phyloP scores from a whole-genome alignment of 345 rosid genomes.

The Melaleuca alternifolia region DNA sequence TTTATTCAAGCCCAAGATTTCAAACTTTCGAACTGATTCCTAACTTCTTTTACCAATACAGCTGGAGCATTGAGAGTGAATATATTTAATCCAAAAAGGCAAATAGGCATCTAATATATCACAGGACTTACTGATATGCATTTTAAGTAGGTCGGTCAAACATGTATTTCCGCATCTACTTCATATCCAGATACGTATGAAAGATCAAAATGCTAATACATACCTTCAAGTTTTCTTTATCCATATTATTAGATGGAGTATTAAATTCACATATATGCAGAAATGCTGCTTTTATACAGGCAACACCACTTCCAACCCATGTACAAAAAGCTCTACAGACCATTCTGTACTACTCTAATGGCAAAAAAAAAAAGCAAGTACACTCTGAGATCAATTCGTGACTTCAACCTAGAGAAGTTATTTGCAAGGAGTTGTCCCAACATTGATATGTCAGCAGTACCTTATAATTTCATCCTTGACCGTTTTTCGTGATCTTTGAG shows the following conservation, averaged over 20 bases:
- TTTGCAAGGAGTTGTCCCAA: not conserved
- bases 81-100: not conserved
- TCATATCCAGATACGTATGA: not conserved
- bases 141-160: not conserved
- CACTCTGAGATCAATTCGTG: not conserved
- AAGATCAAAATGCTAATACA: not conserved
- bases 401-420: not conserved
- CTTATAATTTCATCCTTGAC: constrained; percentile 69
- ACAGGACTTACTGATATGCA: not conserved
- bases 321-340: not conserved
- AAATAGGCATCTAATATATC: not conserved
- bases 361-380: not conserved
- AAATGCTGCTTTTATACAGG: not conserved
- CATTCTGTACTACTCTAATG: not conserved
- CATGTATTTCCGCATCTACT: not conserved
- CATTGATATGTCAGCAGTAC: constrained; percentile 8
- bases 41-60: not conserved
- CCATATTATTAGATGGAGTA: not conserved
- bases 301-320: not conserved
- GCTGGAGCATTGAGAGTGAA: not conserved
- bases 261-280: not conserved
- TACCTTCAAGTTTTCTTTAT: not conserved
- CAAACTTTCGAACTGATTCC: not conserved
- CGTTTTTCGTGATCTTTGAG: constrained; percentile 23
- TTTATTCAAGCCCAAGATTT: not conserved